Conservation (phyloP, 2,329 filamentous ascomycete genomes). For the Elsinoe necatrix region DNA sequence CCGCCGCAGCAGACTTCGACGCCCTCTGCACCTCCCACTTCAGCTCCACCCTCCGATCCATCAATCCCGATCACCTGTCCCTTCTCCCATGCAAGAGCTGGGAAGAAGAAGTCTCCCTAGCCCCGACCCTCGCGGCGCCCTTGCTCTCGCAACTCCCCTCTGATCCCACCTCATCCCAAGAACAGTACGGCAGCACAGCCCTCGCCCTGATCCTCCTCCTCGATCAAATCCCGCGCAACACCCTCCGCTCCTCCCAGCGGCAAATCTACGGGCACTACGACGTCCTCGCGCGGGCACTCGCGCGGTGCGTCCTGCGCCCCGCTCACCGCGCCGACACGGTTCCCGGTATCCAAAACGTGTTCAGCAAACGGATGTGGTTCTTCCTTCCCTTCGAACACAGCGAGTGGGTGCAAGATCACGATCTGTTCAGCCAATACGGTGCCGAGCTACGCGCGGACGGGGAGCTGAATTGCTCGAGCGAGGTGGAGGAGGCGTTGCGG, state of each 20-base stretch:
- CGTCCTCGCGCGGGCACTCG: slow-evolving; percentile 34
- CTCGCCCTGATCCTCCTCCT: slow-evolving; percentile 50
- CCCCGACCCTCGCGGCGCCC: slow-evolving; percentile 27
- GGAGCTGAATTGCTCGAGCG: neutral
- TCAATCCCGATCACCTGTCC: slow-evolving; percentile 29
- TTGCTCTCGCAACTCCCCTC: slow-evolving; percentile 31
- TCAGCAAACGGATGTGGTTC: slow-evolving; percentile 6
- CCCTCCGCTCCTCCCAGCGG: slow-evolving; percentile 45
- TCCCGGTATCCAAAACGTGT: neutral
- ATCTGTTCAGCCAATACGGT: neutral
- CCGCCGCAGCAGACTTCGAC: slow-evolving; percentile 33
- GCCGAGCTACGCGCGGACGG: neutral
- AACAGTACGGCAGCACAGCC: slow-evolving; percentile 29
- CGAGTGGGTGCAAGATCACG: slow-evolving; percentile 10
- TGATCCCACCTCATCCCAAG: neutral
- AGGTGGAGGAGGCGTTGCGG: neutral
- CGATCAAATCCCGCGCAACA: slow-evolving; percentile 56
- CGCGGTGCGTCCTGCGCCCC: slow-evolving; percentile 18
- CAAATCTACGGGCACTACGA: slow-evolving; percentile 51
- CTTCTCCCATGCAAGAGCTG: slow-evolving; percentile 25
- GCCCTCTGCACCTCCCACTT: slow-evolving; percentile 29
- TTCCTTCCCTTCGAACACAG: slow-evolving; percentile 8
- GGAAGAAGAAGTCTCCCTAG: slow-evolving; percentile 22
- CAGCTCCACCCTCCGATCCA: slow-evolving; percentile 29
- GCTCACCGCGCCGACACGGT: neutral